These are phyloP conservation scores for Iris pallida DNA, from an alignment of 116 monocot species.

Conservation along the genomic window DNA sequence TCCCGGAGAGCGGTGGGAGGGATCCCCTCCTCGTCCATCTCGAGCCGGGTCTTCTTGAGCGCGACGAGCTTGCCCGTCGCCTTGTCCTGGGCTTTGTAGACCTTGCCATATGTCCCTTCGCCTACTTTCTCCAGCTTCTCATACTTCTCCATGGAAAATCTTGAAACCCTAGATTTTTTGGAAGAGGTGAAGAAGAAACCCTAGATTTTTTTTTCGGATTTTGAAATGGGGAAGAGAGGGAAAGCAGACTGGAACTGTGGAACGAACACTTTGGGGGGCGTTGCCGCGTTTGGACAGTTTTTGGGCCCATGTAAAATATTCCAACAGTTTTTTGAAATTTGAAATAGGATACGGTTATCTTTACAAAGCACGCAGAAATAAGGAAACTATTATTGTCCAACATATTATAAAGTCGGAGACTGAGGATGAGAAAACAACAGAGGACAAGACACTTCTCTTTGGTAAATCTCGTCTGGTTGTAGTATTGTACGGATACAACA, in stretches of 20 bases:
- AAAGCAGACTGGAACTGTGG: background rate
- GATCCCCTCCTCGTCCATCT: slow-evolving; percentile 98
- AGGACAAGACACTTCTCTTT: too few species aligned
- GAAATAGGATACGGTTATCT: too few species aligned
- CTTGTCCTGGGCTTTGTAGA: slow-evolving; percentile 94
- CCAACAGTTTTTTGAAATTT: too few species aligned
- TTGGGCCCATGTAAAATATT: too few species aligned
- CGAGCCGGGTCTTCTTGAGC: slow-evolving; percentile 91
- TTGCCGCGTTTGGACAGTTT: too few species aligned
- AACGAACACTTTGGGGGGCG: too few species aligned
- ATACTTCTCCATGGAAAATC: slow-evolving; percentile 81
- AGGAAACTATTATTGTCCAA: too few species aligned
- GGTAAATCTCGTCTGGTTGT: too few species aligned
- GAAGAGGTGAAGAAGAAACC: background rate
- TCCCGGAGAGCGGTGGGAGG: slow-evolving; percentile 92
- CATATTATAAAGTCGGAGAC: too few species aligned
- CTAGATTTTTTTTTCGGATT: background rate
- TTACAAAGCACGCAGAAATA: too few species aligned
- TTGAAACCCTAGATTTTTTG: slow-evolving; percentile 11
- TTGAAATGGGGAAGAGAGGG: slow-evolving; percentile 3
- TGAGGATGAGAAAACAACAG: too few species aligned
- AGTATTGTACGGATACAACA: too few species aligned
- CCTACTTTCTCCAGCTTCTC: slow-evolving; percentile 99
- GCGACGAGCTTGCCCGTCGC: slow-evolving; percentile 81
- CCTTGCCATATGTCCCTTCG: slow-evolving; percentile 98